These are phyloP conservation scores for Aspergillus flavus DNA, from an alignment of 2,329 filamentous ascomycete genomes.

Conservation along the genomic window DNA sequence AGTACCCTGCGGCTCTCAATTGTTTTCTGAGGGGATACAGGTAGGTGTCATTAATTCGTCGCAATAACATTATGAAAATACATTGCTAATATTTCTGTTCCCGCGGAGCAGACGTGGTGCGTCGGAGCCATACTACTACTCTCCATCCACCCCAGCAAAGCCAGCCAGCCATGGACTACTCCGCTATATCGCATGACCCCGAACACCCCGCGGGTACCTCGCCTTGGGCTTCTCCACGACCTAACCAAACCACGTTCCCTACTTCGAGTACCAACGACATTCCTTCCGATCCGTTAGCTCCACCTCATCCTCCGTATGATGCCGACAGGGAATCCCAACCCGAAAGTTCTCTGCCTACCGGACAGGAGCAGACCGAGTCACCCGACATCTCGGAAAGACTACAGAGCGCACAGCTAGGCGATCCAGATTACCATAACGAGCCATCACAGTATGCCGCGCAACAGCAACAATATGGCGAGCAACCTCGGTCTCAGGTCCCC, in stretches of 20 bases:
- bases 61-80: not conserved
- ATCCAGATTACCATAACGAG: slow-evolving; percentile 40
- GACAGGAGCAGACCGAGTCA: slow-evolving; percentile 37
- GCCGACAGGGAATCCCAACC: slow-evolving; percentile 22
- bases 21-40: slow-evolving; percentile 12
- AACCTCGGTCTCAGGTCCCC: slow-evolving; percentile 46
- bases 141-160: slow-evolving; percentile 15
- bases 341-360: slow-evolving; percentile 20
- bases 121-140: slow-evolving; percentile 18
- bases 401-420: slow-evolving; percentile 43
- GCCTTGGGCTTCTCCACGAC: slow-evolving; percentile 65
- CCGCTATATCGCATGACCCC: slow-evolving; percentile 58
- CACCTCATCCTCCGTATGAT: slow-evolving; percentile 38
- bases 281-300: slow-evolving; percentile 45
- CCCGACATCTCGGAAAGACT: slow-evolving; percentile 48
- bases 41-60: slow-evolving; percentile 18
- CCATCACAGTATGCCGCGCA: slow-evolving; percentile 41
- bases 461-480: slow-evolving; percentile 38
- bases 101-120: slow-evolving; percentile 24
- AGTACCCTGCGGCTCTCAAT: slow-evolving; percentile 5
- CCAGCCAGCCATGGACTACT: slow-evolving; percentile 64
- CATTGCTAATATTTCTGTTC: slow-evolving; percentile 15
- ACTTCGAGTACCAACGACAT: slow-evolving; percentile 39
- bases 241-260: slow-evolving; percentile 48
- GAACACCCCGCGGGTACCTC: slow-evolving; percentile 61